These are phyloP conservation scores for Heliosperma pusillum DNA, from an alignment of 148 eudicot species.

Conservation along the genomic window DNA sequence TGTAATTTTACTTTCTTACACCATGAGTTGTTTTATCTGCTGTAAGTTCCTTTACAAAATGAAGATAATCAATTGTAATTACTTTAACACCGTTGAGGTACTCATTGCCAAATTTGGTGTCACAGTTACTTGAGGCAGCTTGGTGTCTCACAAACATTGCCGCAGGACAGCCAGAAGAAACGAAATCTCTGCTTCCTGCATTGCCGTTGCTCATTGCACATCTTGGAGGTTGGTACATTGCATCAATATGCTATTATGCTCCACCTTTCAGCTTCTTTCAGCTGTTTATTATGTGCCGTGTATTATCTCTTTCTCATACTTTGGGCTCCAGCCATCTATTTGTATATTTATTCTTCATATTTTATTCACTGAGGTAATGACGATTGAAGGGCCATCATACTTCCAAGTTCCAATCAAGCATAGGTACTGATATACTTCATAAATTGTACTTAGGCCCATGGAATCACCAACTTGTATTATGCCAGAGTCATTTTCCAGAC, in stretches of 20 bases:
- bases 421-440: too few species aligned
- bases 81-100: not conserved
- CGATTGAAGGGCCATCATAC: too few species aligned
- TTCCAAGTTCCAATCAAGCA: too few species aligned
- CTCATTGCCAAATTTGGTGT: constrained; percentile 17
- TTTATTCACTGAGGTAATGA: not conserved
- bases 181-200: constrained; percentile 85
- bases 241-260: not conserved
- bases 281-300: not conserved
- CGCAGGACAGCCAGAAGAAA: constrained; percentile 93
- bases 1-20: not conserved
- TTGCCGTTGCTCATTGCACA: constrained; percentile 90
- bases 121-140: constrained; percentile 94
- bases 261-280: not conserved
- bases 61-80: not conserved
- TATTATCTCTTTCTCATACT: too few species aligned
- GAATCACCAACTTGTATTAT: not conserved
- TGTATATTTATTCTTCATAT: not conserved
- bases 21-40: not conserved
- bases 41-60: not conserved
- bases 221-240: constrained; percentile 69
- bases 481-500: not conserved
- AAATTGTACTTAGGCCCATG: not conserved
- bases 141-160: constrained; percentile 99
- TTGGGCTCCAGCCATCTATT: not conserved